Evolutionary conservation across 1,139 yeast genomes (phyloP).

Genomic region (Suhomyces taliae): DNA sequence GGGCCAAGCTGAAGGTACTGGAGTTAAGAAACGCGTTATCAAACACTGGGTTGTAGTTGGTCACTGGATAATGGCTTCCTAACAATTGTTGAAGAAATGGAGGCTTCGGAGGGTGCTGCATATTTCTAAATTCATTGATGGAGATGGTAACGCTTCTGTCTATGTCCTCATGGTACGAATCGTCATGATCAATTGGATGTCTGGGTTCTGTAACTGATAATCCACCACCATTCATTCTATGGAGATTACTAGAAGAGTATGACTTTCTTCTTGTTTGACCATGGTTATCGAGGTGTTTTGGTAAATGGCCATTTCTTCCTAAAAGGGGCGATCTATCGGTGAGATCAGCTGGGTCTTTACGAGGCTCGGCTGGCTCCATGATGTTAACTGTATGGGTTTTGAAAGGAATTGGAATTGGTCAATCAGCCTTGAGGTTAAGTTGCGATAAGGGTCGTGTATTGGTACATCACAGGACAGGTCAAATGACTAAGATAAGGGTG

Average conservation of each 20-base stretch:
- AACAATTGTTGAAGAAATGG: conserved; percentile 32
- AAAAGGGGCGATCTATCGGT: not conserved
- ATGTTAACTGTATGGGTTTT: not conserved
- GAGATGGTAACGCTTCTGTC: conserved; percentile 10
- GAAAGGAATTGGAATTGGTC: too few species aligned
- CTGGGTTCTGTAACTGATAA: conserved; percentile 1
- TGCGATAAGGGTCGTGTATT: not conserved
- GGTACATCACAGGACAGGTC: too few species aligned
- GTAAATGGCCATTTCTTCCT: not conserved
- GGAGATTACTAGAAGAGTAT: conserved; percentile 3
- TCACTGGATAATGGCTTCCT: conserved; percentile 32
- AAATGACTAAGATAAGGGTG: too few species aligned
- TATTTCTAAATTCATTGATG: conserved; percentile 6
- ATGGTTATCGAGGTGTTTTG: not conserved
- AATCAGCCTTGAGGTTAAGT: not conserved
- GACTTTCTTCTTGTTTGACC: conserved; percentile 5
- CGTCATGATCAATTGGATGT: not conserved
- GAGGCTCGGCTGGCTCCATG: not conserved
- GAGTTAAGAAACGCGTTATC: conserved; percentile 7
- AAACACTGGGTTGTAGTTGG: conserved; percentile 24
- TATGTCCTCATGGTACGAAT: not conserved
- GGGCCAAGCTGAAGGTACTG: conserved; percentile 6
- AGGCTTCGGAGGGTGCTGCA: conserved; percentile 3
- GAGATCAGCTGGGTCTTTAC: not conserved
- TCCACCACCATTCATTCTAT: conserved; percentile 3